Evolutionary conservation across 768 basidiomycete genomes (phyloP).

Genomic region (Suillus discolor): DNA sequence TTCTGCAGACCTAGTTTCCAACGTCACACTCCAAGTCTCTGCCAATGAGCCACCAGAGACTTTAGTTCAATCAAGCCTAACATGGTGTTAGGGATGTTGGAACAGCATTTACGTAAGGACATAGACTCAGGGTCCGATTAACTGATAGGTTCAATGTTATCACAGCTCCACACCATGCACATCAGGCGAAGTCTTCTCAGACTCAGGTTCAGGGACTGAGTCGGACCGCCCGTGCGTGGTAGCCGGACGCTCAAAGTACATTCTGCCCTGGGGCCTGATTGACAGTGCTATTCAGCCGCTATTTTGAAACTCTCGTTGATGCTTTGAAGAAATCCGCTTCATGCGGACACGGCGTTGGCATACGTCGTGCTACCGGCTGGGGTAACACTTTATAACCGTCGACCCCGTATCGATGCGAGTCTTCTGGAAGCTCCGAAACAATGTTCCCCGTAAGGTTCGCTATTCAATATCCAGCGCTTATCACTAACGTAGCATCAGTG

Average conservation of each 20-base stretch:
- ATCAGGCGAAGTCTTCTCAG: neutral
- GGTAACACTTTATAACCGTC: neutral
- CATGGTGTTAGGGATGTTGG: neutral
- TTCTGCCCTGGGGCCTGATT: neutral
- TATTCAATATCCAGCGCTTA: neutral
- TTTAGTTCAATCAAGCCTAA: neutral
- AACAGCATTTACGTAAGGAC: neutral
- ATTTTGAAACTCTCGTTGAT: constrained; percentile 1
- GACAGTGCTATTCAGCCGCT: neutral
- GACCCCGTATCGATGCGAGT: neutral
- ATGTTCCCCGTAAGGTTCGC: neutral
- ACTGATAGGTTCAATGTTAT: neutral
- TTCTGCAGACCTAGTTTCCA: neutral
- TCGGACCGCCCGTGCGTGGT: neutral
- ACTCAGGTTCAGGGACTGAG: neutral
- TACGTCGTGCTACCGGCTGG: neutral
- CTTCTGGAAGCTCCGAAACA: neutral
- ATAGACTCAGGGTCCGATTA: neutral
- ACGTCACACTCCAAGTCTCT: neutral
- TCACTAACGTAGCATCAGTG: neutral
- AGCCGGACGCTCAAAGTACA: neutral
- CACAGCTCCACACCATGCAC: neutral
- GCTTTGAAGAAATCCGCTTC: neutral
- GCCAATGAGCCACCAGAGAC: neutral
- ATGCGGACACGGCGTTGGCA: neutral